Evolutionary conservation across 805 yeast species (phyloP), one percentile per base, ranked within the genome.

Genomic region (Lachancea waltii): DNA sequence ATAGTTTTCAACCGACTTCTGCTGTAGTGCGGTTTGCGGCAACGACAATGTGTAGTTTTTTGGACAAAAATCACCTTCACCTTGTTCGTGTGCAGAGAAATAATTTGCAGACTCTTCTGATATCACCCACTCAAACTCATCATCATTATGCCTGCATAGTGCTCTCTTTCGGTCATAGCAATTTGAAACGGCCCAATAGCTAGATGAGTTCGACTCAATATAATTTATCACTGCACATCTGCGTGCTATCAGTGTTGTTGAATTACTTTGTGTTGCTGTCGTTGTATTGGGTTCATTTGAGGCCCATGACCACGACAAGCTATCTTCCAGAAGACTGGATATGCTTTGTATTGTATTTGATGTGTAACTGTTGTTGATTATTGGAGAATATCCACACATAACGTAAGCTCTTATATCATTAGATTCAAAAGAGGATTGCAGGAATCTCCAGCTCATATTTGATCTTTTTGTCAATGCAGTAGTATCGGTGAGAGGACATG

Each of bases 281-380:
- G 36, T 8, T 13, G 27, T 25, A 42, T 33, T 41, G 1, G 92
- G 92, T 51, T 81, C 73, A 7, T 61, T 56, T 0, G 67, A 52
- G 0, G 69, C 72, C 96, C 96, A 87, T 2, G 90, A 72, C 96
- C 96, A 87, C 25, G 72, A 40, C 10, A 54, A 41, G 0, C 71
- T 59, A 11, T 51, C 31, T 11, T 64, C 53, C 9, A 72, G 40
- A 18, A 69, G 49, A 0, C 48, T 36, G 0, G 64, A 52, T 7
- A 70, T 54, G 11, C 54, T 48, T 10, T 58, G 24, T 8, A 63
- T 33, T 51, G 45, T 38, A 14, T 27, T 30, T 3, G 21, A 31
- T 29, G 32, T 33, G 30, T 46, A 52, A 22, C 9, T 68, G 45
- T 46, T 74, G 35, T 60, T 71, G 60, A 86, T 54, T 0, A 85